Conservation (phyloP, 495 filamentous ascomycete species). For the Aspergillus indologenus region DNA sequence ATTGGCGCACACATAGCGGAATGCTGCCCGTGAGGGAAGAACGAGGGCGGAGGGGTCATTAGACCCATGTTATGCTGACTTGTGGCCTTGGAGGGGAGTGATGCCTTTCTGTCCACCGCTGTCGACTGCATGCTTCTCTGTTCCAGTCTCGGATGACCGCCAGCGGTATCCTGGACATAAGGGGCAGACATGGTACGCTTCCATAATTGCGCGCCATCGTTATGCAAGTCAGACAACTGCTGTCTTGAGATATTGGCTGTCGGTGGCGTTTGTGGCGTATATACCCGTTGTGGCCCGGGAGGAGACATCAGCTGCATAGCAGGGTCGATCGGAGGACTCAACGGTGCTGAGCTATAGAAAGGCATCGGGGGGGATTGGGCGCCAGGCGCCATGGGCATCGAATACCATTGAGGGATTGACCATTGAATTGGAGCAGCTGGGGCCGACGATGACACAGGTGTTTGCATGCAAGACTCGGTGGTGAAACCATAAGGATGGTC, state of each 20-base stretch:
- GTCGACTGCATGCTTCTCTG: slow-evolving; percentile 26
- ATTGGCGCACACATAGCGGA: slow-evolving; percentile 34
- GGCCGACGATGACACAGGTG: slow-evolving; percentile 18
- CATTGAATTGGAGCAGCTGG: slow-evolving; percentile 23
- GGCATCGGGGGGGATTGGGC: slow-evolving; percentile 26
- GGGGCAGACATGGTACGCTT: slow-evolving; percentile 33
- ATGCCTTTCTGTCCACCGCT: slow-evolving; percentile 19
- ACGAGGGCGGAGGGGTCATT: slow-evolving; percentile 24
- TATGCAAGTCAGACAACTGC: slow-evolving; percentile 18
- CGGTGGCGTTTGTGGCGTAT: slow-evolving; percentile 19
- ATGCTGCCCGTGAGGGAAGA: slow-evolving; percentile 26
- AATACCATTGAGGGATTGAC: slow-evolving; percentile 35
- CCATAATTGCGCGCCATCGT: slow-evolving; percentile 32
- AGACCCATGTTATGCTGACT: slow-evolving; percentile 18
- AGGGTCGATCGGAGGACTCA: slow-evolving; percentile 26
- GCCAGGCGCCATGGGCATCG: slow-evolving; percentile 31
- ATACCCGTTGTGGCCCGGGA: slow-evolving; percentile 19
- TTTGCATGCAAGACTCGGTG: slow-evolving; percentile 18
- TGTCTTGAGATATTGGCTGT: slow-evolving; percentile 19
- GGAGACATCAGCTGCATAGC: slow-evolving; percentile 25
- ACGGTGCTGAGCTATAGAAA: slow-evolving; percentile 27
- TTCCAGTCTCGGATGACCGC: slow-evolving; percentile 22
- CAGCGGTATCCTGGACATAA: slow-evolving; percentile 27
- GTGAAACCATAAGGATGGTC: slow-evolving; percentile 17
- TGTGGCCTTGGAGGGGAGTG: slow-evolving; percentile 14